Evolutionary conservation across 805 yeast species (phyloP).

Genomic region (Kurtzmaniella fragi): DNA sequence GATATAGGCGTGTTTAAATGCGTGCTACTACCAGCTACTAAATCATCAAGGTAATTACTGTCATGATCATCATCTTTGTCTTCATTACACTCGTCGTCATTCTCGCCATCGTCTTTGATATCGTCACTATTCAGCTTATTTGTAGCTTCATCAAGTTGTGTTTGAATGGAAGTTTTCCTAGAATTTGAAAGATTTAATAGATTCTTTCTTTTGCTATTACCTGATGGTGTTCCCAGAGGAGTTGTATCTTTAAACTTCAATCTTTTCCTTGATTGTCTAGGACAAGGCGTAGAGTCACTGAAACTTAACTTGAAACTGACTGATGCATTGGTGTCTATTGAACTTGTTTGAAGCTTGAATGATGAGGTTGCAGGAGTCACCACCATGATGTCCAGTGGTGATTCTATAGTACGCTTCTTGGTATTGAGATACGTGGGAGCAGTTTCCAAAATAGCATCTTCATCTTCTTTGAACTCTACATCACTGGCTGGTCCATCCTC

Average conservation of each 20-base stretch:
- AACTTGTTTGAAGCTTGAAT: conserved; percentile 7
- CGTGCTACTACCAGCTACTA: not conserved
- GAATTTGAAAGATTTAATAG: conserved; percentile 29
- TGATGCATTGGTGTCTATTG: conserved; percentile 10
- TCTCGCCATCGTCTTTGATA: conserved; percentile 7
- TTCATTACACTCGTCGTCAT: conserved; percentile 5
- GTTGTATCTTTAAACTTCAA: conserved; percentile 22
- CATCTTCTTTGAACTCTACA: conserved; percentile 10
- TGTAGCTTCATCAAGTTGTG: conserved; percentile 8
- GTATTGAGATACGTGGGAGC: conserved; percentile 17
- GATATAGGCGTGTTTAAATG: conserved; percentile 31
- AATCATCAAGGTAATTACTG: not conserved
- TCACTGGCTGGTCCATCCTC: conserved; percentile 11
- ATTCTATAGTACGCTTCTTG: conserved; percentile 21
- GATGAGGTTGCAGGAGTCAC: conserved; percentile 15
- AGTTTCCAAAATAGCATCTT: not conserved
- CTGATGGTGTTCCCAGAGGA: conserved; percentile 13
- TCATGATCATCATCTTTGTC: not conserved
- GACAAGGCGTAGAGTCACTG: conserved; percentile 42
- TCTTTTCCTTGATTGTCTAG: conserved; percentile 36
- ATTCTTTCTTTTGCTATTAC: conserved; percentile 12
- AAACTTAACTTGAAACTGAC: conserved; percentile 18
- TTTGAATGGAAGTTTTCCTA: conserved; percentile 18
- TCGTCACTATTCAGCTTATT: conserved; percentile 10
- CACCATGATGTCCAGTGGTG: conserved; percentile 20